Conservation (phyloP, 352 stramenopile species). For the Globisporangium parvum region DNA sequence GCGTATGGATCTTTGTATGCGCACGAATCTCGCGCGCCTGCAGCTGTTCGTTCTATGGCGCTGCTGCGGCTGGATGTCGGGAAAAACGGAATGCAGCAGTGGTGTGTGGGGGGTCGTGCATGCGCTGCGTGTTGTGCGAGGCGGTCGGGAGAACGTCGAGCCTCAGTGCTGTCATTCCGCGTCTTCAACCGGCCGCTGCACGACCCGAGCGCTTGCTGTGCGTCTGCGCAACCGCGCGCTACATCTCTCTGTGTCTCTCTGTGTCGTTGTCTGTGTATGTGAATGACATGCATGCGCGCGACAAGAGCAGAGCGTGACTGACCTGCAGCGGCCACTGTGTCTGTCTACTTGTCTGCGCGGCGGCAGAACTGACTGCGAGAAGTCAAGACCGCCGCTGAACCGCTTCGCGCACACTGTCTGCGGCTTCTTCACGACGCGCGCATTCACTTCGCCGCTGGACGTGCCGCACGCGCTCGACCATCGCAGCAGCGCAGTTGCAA, state of each 20-base stretch:
- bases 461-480: not conserved
- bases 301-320: no score
- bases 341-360: not conserved
- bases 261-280: not conserved
- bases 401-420: not conserved
- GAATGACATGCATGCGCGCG: not conserved
- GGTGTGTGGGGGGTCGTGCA: not conserved
- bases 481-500: not conserved
- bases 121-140: not conserved
- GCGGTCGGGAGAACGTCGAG: not conserved
- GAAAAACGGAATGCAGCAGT: constrained; percentile 13
- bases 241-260: not conserved
- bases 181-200: not conserved
- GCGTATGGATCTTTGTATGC: constrained; percentile 23
- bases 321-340: no score
- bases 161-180: not conserved
- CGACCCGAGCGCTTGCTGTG: not conserved
- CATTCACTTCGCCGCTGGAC: not conserved
- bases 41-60: constrained; percentile 9
- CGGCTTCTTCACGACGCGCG: not conserved
- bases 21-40: constrained; percentile 7
- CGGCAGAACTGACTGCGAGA: not conserved
- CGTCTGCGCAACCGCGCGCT: not conserved
- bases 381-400: constrained; percentile 8
- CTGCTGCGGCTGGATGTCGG: not conserved